A percentile compares a stretch with the other conserved stretches of the same genome.
Evolutionary conservation across 331 rosid species (phyloP).

Genomic region (Spiraea crenata): DNA sequence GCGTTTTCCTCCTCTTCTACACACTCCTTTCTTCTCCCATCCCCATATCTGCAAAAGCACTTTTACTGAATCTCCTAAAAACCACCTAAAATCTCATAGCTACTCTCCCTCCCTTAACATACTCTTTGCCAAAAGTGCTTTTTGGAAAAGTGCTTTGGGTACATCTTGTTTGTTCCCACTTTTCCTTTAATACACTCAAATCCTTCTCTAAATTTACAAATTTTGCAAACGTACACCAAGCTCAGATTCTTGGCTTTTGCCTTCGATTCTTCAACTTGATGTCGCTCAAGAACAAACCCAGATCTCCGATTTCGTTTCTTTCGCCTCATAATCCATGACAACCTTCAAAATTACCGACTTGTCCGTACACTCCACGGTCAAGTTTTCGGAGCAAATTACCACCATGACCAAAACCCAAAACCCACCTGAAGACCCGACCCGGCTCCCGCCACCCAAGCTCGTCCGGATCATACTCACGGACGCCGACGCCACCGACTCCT

Average conservation of each 20-base stretch:
- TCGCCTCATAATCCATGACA: background rate
- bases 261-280: background rate
- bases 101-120: too few species aligned
- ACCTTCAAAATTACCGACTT: background rate
- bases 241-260: background rate
- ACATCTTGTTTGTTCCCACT: too few species aligned
- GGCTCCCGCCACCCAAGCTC: conserved; percentile 33
- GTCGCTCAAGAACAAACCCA: background rate
- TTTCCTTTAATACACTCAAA: too few species aligned
- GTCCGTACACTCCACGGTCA: conserved; percentile 18
- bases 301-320: background rate
- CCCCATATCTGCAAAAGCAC: conserved; percentile 3
- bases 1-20: background rate
- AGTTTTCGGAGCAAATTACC: conserved; percentile 32
- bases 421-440: background rate
- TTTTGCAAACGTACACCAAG: too few species aligned
- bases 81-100: too few species aligned
- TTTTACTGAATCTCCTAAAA: too few species aligned
- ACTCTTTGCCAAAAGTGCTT: too few species aligned
- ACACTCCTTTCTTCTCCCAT: background rate
- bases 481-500: conserved; percentile 78
- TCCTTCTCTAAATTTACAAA: too few species aligned
- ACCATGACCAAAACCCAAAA: conserved; percentile 12
- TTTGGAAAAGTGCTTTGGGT: too few species aligned
- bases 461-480: conserved; percentile 67